Percentiles rank a stretch among this genome's conserved stretches.
These are phyloP conservation scores for Whalleya microplaca DNA, from an alignment of 2,329 filamentous ascomycete genomes.

Conservation along the genomic window DNA sequence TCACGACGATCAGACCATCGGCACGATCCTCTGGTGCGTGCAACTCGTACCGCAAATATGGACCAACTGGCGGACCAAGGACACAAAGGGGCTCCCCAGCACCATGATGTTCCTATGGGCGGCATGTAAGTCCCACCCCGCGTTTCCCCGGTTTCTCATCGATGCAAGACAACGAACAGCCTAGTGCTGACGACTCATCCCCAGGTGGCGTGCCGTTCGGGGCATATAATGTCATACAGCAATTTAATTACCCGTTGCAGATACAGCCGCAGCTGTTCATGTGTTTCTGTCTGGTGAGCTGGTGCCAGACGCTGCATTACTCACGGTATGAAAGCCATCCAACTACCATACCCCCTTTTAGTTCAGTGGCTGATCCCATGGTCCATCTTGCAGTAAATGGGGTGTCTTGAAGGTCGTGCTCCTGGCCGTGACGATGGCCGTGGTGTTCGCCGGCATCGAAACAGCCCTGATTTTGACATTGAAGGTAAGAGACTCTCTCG, in stretches of 20 bases:
- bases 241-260: constrained; percentile 48
- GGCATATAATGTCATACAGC: constrained; percentile 44
- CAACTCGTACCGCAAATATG: constrained; percentile 53
- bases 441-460: constrained; percentile 57
- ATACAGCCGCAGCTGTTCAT: constrained; percentile 49
- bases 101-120: constrained; percentile 68
- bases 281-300: constrained; percentile 43
- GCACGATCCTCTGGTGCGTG: constrained; percentile 45
- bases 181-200: neutral
- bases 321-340: constrained; percentile 25
- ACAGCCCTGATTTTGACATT: constrained; percentile 60
- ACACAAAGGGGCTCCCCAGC: constrained; percentile 62
- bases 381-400: constrained; percentile 45
- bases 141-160: neutral
- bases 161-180: neutral
- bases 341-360: neutral
- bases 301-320: constrained; percentile 45
- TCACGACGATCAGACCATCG: constrained; percentile 32
- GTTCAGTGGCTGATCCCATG: neutral
- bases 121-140: constrained; percentile 44
- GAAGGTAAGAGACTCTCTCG: constrained; percentile 41
- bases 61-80: constrained; percentile 64
- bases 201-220: constrained; percentile 46
- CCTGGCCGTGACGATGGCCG: constrained; percentile 44
- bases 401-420: constrained; percentile 49